Conservation (phyloP, 768 basidiomycete species). For the Basidioascus undulatus region DNA sequence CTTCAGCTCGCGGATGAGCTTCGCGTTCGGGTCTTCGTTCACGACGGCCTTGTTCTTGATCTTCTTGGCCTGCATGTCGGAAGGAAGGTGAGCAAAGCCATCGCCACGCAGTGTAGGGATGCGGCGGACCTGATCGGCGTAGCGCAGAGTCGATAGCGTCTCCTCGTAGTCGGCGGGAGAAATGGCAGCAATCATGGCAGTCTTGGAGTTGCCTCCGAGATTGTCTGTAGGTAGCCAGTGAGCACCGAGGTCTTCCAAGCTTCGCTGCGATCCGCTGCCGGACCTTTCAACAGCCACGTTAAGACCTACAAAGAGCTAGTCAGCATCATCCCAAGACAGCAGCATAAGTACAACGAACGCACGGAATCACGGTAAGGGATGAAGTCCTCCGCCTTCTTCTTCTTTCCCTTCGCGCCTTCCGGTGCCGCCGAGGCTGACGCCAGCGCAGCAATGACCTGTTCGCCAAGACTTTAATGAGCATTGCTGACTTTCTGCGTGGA, state of each 20-base stretch:
- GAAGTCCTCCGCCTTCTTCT: conserved; percentile 72
- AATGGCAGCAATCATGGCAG: conserved; percentile 98
- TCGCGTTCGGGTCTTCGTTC: conserved; percentile 98
- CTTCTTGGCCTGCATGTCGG: conserved; percentile 51
- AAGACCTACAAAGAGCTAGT: conserved; percentile 34
- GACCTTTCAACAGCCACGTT: conserved; percentile 91
- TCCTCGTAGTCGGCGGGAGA: conserved; percentile 97
- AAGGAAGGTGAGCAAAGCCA: background rate
- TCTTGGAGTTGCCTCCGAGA: conserved; percentile 52
- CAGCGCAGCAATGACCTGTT: conserved; percentile 84
- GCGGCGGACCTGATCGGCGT: conserved; percentile 51
- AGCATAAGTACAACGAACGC: conserved; percentile 13
- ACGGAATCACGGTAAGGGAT: conserved; percentile 95
- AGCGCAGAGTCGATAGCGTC: conserved; percentile 82
- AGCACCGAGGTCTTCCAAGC: background rate
- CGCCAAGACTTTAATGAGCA: too few relatives aligned
- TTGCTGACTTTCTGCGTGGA: too few relatives aligned
- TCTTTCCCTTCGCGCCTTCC: conserved; percentile 36
- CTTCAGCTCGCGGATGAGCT: conserved; percentile 93
- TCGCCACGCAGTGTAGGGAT: background rate
- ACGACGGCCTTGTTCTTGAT: conserved; percentile 99
- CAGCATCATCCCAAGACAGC: background rate
- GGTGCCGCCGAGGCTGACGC: conserved; percentile 41
- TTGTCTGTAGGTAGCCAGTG: conserved; percentile 10
- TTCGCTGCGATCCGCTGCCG: conserved; percentile 25